Conservation (phyloP, 768 basidiomycete genomes). For the Trametes elegans region DNA sequence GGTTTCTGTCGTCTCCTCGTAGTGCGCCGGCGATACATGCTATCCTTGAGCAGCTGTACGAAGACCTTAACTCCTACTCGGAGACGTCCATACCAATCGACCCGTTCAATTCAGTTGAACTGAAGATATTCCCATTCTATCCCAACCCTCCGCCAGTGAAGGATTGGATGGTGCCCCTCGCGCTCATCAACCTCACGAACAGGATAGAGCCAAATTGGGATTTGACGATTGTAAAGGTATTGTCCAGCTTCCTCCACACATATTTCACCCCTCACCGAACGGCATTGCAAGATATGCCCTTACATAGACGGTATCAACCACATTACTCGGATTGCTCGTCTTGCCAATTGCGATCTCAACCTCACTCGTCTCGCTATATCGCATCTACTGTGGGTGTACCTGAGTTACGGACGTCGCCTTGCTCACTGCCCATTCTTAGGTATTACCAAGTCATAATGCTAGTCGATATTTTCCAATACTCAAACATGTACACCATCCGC, state of each 20-base stretch:
- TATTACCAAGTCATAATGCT: slow-evolving; percentile 98
- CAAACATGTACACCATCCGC: slow-evolving; percentile 93
- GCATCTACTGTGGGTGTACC: slow-evolving; percentile 74
- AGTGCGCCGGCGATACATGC: slow-evolving; percentile 69
- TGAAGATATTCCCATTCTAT: slow-evolving; percentile 96
- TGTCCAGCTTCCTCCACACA: not conserved
- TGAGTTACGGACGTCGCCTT: not conserved
- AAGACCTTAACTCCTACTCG: slow-evolving; percentile 96
- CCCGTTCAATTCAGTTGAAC: slow-evolving; percentile 89
- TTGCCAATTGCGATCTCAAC: slow-evolving; percentile 84
- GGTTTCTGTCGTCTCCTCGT: slow-evolving; percentile 74
- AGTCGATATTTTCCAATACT: slow-evolving; percentile 96
- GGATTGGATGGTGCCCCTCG: slow-evolving; percentile 95
- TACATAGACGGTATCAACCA: slow-evolving; percentile 91
- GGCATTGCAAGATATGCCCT: slow-evolving; percentile 58
- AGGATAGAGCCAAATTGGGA: slow-evolving; percentile 94
- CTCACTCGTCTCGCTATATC: slow-evolving; percentile 85
- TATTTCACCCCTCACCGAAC: not conserved
- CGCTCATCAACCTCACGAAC: slow-evolving; percentile 79
- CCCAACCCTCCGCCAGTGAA: slow-evolving; percentile 88
- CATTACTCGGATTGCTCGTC: slow-evolving; percentile 84
- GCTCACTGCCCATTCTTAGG: slow-evolving; percentile 37
- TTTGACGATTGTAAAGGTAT: slow-evolving; percentile 84
- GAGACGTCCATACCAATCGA: slow-evolving; percentile 93
- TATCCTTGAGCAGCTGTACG: slow-evolving; percentile 94